Conservation (phyloP, 495 filamentous ascomycete species). For the Annulohypoxylon moriforme region DNA sequence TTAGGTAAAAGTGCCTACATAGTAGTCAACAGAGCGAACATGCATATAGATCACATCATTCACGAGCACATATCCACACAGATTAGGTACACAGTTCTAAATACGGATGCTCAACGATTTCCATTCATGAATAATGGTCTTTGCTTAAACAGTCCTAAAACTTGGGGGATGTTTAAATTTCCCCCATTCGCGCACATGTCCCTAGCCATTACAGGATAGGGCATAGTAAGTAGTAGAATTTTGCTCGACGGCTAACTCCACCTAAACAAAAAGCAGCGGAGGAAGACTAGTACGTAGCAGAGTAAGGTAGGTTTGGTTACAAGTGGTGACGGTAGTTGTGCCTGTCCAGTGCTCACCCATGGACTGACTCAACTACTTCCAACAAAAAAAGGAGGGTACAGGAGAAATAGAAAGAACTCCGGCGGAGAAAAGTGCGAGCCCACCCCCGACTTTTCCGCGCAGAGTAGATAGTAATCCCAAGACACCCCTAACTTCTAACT, state of each 20-base stretch:
- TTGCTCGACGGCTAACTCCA: background rate
- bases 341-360: conserved; percentile 39
- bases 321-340: background rate
- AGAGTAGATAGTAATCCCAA: conserved; percentile 24
- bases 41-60: background rate
- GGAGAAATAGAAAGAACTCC: conserved; percentile 5
- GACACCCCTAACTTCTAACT: conserved; percentile 3
- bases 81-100: background rate
- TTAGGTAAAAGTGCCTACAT: no score
- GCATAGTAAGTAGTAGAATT: background rate
- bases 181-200: conserved; percentile 6
- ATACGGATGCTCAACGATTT: conserved; percentile 24
- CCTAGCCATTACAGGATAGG: background rate
- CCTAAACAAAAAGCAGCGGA: background rate
- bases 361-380: background rate
- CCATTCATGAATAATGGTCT: conserved; percentile 33
- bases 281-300: background rate
- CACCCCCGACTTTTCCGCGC: conserved; percentile 7
- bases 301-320: conserved; percentile 16
- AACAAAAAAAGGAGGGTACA: conserved; percentile 22
- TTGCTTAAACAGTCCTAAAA: background rate
- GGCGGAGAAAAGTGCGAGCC: conserved; percentile 4
- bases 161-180: background rate
- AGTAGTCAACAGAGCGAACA: background rate
- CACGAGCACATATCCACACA: background rate